Base-by-base conservation (phyloP, 331 rosid genomes). In the Saraca asoca region DNA sequence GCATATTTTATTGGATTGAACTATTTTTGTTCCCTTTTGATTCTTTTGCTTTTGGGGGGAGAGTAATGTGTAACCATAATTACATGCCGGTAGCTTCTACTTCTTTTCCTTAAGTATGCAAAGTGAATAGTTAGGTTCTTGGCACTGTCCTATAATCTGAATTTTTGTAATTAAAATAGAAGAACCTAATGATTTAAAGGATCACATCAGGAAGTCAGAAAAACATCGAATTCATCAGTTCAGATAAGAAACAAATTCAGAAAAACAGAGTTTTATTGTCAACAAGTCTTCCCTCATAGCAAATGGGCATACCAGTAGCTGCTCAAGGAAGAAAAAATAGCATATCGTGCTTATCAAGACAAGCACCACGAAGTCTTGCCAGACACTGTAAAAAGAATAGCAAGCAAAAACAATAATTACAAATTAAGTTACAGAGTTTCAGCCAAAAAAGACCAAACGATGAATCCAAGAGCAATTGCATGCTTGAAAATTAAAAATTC, bases 311-410 rank as follows among this genome's bases (percentile, higher is more conserved):
- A 93, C 98, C 97, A 93, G 86, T 44, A 93, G 95, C 85, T 93
- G 98, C 83, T 93, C 97, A 17, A 93, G 91, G 81, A 90, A 93
- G 95, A 93, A 93, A 81, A 93, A 90, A 71, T 93, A 93, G 86
- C 98, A 90, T 68, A 90, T 80, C 5, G 95, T 86, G 90, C 98
- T 93, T 72, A 93, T 90, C 74, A 90, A 81, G 76, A 86, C 85
- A 67, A 93, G 92, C 80, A 93, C 87, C 81, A 93, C 97, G 7
- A 93, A 90, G 84, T 93, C 98, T 82, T 93, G 98, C 98, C 98
- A 93, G 8, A 84, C 98, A 58, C 98, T 93, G 95, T 59, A 38
- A 46, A 16, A 24, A 24, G 31, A 24, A 24, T 24, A 1, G 66
- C 45, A 78, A 38, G 46, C 73, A 35, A 57, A 18, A 15, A 44